Conservation (phyloP, 768 basidiomycete genomes). For the Termitomyces sp. region DNA sequence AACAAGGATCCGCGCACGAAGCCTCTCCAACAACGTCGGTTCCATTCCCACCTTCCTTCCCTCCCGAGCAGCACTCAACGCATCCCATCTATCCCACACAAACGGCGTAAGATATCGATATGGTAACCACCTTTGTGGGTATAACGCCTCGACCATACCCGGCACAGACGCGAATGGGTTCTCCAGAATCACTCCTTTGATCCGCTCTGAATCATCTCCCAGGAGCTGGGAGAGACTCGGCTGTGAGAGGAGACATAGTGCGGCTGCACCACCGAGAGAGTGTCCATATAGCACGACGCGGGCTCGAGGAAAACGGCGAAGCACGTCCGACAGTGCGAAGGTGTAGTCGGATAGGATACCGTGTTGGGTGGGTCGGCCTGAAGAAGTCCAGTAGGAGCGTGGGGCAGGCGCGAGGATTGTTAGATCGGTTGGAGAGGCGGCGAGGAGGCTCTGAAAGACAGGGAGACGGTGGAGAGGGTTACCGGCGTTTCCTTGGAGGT, state of each 20-base stretch:
- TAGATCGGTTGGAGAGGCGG: background rate
- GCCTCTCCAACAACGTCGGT: constrained; percentile 11
- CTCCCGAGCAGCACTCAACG: constrained; percentile 22
- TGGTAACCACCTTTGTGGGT: constrained; percentile 45
- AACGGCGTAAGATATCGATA: constrained; percentile 44
- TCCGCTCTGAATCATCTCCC: constrained; percentile 8
- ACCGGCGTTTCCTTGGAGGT: constrained; percentile 40
- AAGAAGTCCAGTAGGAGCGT: constrained; percentile 47
- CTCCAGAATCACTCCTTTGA: constrained; percentile 42
- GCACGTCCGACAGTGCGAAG: constrained; percentile 26
- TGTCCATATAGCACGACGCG: constrained; percentile 41
- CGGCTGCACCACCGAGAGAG: constrained; percentile 44
- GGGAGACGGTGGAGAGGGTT: constrained; percentile 44
- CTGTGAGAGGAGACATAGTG: constrained; percentile 34
- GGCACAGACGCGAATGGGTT: constrained; percentile 48
- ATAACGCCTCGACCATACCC: constrained; percentile 42
- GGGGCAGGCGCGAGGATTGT: constrained; percentile 26
- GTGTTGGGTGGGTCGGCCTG: constrained; percentile 31
- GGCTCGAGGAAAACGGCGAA: constrained; percentile 27
- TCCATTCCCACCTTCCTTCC: too few relatives aligned
- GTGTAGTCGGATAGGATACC: constrained; percentile 40
- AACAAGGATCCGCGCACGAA: constrained; percentile 26
- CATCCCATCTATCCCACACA: constrained; percentile 47
- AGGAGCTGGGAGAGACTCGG: constrained; percentile 8
- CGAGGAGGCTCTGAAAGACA: constrained; percentile 24